phyloP scores from a whole-genome alignment of 768 basidiomycete genomes.

The Antrodiella citrinella region DNA sequence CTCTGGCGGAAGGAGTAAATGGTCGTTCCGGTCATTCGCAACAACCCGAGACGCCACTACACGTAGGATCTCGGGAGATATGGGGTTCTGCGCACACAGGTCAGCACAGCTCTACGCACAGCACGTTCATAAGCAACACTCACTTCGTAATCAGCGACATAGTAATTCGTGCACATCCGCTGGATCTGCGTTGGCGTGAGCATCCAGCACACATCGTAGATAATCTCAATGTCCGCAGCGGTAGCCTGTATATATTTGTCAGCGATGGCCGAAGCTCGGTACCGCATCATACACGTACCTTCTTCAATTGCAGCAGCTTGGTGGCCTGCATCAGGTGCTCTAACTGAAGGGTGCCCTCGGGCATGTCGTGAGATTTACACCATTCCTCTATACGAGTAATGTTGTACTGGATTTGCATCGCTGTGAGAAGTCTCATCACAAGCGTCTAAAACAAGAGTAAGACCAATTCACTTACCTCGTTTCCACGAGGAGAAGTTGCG shows the following conservation, averaged over 20 bases:
- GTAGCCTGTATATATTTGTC: slow-evolving; percentile 53
- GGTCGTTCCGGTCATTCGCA: slow-evolving; percentile 95
- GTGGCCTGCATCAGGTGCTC: slow-evolving; percentile 99
- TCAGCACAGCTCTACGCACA: slow-evolving; percentile 1
- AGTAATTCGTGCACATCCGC: slow-evolving; percentile 98
- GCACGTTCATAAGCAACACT: slow-evolving; percentile 10
- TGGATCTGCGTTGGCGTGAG: slow-evolving; percentile 98
- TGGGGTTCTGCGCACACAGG: slow-evolving; percentile 62
- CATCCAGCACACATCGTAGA: slow-evolving; percentile 99
- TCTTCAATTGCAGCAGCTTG: slow-evolving; percentile 95
- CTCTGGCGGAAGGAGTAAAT: slow-evolving; percentile 90
- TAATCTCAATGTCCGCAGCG: slow-evolving; percentile 93
- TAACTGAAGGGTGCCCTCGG: slow-evolving; percentile 92
- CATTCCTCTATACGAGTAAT: slow-evolving; percentile 97
- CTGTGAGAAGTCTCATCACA: slow-evolving; percentile 31
- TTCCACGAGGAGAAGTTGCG: slow-evolving; percentile 99
- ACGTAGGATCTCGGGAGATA: slow-evolving; percentile 93
- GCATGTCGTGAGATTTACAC: slow-evolving; percentile 99
- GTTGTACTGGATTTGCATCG: slow-evolving; percentile 99
- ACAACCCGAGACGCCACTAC: slow-evolving; percentile 95
- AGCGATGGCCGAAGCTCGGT: background rate
- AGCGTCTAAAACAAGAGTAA: background rate
- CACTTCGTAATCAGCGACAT: slow-evolving; percentile 98
- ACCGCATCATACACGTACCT: slow-evolving; percentile 39
- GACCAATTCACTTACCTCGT: slow-evolving; percentile 59